Evolutionary conservation across 805 yeast genomes (phyloP).

Genomic region (Metschnikowia reukaufii): DNA sequence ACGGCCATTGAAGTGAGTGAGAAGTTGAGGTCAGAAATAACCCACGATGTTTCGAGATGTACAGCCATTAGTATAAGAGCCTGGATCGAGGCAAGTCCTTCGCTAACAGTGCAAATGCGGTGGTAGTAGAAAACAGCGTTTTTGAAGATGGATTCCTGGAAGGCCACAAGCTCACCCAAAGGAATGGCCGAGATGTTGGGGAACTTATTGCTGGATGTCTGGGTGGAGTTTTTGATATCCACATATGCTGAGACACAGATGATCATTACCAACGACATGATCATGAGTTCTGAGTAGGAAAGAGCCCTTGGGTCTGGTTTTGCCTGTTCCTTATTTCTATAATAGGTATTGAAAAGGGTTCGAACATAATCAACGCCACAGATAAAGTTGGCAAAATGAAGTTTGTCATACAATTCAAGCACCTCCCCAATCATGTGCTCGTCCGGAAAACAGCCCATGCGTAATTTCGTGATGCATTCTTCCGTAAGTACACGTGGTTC

Average conservation of each 20-base stretch:
- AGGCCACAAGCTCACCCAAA: slow-evolving; percentile 9
- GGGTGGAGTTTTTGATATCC: slow-evolving; percentile 16
- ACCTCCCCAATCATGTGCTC: slow-evolving; percentile 27
- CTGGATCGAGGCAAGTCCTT: slow-evolving; percentile 51
- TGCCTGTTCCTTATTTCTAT: slow-evolving; percentile 14
- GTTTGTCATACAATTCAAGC: slow-evolving; percentile 19
- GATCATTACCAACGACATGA: slow-evolving; percentile 32
- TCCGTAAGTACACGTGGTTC: slow-evolving; percentile 14
- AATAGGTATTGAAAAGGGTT: slow-evolving; percentile 28
- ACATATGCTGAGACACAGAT: slow-evolving; percentile 26
- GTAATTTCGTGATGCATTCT: slow-evolving; percentile 12
- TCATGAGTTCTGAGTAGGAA: slow-evolving; percentile 32
- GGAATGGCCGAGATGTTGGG: slow-evolving; percentile 6
- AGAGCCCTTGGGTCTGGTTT: slow-evolving; percentile 17
- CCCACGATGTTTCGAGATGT: slow-evolving; percentile 29
- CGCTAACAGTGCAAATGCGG: slow-evolving; percentile 48
- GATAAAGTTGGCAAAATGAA: slow-evolving; percentile 25
- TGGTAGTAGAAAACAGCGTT: slow-evolving; percentile 45
- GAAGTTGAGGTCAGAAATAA: slow-evolving; percentile 42
- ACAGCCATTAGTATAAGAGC: slow-evolving; percentile 50
- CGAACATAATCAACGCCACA: slow-evolving; percentile 20
- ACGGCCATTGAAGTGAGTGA: slow-evolving; percentile 47
- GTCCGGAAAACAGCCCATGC: slow-evolving; percentile 20
- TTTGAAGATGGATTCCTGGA: slow-evolving; percentile 16
- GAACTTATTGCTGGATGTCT: neutral